A percentile compares a stretch with the other conserved stretches of the same genome.
phyloP scores from a whole-genome alignment of 2,329 filamentous ascomycete species.

The Phyllosticta capitalensis region DNA sequence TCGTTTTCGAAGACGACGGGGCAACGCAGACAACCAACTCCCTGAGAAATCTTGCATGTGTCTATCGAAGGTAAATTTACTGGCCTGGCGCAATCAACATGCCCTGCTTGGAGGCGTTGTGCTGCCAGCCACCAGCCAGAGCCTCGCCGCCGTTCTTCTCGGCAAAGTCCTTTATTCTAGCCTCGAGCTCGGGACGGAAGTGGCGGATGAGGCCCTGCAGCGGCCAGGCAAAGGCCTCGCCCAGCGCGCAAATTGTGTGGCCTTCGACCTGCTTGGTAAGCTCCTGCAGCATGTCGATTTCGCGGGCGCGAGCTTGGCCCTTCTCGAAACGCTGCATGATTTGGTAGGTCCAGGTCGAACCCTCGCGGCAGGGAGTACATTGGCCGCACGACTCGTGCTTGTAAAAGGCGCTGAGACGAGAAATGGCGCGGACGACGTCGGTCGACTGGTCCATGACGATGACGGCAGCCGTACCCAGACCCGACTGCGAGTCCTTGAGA shows the following conservation, averaged over 20 bases:
- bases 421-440: constrained; percentile 89
- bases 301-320: constrained; percentile 75
- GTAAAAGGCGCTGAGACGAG: constrained; percentile 91
- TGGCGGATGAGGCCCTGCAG: constrained; percentile 97
- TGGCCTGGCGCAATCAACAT: constrained; percentile 82
- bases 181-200: constrained; percentile 93
- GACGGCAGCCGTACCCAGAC: constrained; percentile 92
- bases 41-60: not conserved
- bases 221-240: constrained; percentile 97
- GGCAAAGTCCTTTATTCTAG: constrained; percentile 73
- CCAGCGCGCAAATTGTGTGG: constrained; percentile 95
- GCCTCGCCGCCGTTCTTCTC: constrained; percentile 62
- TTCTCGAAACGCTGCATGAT: constrained; percentile 97
- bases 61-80: constrained; percentile 39
- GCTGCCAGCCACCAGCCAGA: constrained; percentile 80
- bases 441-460: constrained; percentile 99
- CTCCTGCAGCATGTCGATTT: constrained; percentile 99
- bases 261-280: constrained; percentile 98
- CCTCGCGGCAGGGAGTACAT: constrained; percentile 98
- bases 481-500: constrained; percentile 93
- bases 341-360: constrained; percentile 97
- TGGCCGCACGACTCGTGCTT: constrained; percentile 97
- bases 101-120: constrained; percentile 65
- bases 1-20: not conserved
- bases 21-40: not conserved